Percentiles rank a stretch among this genome's conserved stretches.
phyloP scores from a whole-genome alignment of 805 yeast genomes.

The Wickerhamiella brachini region DNA sequence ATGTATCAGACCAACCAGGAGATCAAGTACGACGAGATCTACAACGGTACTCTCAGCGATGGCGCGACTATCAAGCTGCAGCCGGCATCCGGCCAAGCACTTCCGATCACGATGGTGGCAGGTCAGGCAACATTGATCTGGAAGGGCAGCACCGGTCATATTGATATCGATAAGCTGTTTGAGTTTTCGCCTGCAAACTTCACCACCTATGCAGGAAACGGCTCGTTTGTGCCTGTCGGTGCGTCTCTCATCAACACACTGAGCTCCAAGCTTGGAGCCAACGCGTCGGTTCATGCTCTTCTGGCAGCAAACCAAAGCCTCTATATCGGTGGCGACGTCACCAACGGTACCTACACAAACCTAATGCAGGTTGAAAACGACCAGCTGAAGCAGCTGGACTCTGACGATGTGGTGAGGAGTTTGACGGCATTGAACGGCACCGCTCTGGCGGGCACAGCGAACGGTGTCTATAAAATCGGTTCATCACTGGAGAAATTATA shows the following conservation, averaged over 20 bases:
- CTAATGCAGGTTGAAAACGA: conserved; percentile 1
- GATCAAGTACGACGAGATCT: conserved; percentile 69
- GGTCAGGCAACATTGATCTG: conserved; percentile 42
- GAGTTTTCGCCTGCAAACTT: conserved; percentile 69
- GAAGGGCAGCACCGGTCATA: conserved; percentile 29
- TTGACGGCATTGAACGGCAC: conserved; percentile 35
- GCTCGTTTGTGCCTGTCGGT: conserved; percentile 28
- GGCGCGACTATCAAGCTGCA: conserved; percentile 29
- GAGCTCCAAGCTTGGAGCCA: conserved; percentile 26
- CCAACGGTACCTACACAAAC: conserved; percentile 14
- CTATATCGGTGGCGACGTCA: conserved; percentile 38
- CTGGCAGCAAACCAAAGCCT: conserved; percentile 25
- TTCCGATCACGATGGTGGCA: conserved; percentile 49
- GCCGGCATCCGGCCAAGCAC: conserved; percentile 14
- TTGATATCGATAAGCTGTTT: conserved; percentile 34
- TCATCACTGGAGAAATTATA: conserved; percentile 2
- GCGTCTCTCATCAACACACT: conserved; percentile 33
- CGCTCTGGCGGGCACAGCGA: conserved; percentile 13
- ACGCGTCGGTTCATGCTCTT: conserved; percentile 29
- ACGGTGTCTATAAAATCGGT: not conserved
- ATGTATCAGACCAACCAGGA: conserved; percentile 71
- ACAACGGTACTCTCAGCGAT: conserved; percentile 45
- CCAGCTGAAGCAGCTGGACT: conserved; percentile 8
- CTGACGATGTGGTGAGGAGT: conserved; percentile 28
- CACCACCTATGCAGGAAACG: conserved; percentile 24